Base-by-base conservation (phyloP, 805 yeast genomes). In the Saccharomycopsis sp. region DNA sequence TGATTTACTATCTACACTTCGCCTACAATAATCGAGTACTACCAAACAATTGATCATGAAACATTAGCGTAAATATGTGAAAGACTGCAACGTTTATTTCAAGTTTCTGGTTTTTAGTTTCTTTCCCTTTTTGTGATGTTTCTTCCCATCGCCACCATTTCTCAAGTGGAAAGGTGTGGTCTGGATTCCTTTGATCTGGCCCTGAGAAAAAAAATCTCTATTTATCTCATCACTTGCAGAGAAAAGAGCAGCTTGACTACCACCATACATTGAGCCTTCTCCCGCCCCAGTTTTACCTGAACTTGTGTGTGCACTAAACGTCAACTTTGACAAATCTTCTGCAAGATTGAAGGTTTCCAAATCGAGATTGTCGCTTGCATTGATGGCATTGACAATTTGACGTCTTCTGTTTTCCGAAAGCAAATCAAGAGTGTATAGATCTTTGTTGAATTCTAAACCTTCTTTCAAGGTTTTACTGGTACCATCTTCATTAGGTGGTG, bases 141-240 rank as follows among this genome's bases (percentile, higher is more conserved):
- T 76, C 32, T 62, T 60, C 26, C 53, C 53, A 5, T 52, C 55
- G 18, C 5, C 40, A 3, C 22, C 43, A 23, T 48, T 56, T 25
- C 55, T 60, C 51, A 68, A 68, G 56, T 89, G 96, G 69, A 85
- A 86, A 5, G 97, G 95, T 4, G 71, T 64, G 31, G 67, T 65
- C 46, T 80, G 55, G 40, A 70, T 73, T 3, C 94, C 94, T 47
- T 68, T 67, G 3, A 79, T 75, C 12, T 60, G 63, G 44, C 69
- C 71, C 77, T 79, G 73, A 42, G 72, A 68, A 68, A 89, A 89
- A 55, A 89, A 89, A 44, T 86, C 95, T 27, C 74, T 68, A 59
- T 89, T 96, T 50, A 89, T 65, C 52, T 85, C 92, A 31, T 75
- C 84, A 26, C 89, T 86, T 5, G 86, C 81, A 55, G 80, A 78